Conservation (phyloP, 2,329 filamentous ascomycete genomes). For the Ilyonectria mors-panacis region DNA sequence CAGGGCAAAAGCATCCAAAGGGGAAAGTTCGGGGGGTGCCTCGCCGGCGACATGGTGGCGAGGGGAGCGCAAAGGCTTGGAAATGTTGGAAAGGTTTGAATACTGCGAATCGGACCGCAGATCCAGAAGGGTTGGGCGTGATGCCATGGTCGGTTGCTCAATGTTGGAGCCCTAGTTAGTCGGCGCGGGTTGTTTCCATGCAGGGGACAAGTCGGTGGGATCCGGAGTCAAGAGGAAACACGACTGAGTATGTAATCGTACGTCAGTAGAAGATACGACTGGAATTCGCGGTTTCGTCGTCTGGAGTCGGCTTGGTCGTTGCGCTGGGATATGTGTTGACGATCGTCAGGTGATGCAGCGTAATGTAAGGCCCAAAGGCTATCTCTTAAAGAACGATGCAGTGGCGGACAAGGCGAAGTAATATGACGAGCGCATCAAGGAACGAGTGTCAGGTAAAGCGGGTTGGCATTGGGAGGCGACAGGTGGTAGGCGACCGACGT, state of each 20-base stretch:
- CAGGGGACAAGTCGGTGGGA: slow-evolving; percentile 15
- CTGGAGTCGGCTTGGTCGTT: neutral
- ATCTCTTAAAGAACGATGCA: slow-evolving; percentile 3
- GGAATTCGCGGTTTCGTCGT: slow-evolving; percentile 10
- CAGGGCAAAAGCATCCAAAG: slow-evolving; percentile 93
- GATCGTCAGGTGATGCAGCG: neutral
- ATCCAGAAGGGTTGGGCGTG: slow-evolving; percentile 72
- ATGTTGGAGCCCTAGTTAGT: slow-evolving; percentile 28
- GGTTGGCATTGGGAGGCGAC: slow-evolving; percentile 7
- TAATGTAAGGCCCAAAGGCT: slow-evolving; percentile 3
- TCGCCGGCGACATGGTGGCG: slow-evolving; percentile 84
- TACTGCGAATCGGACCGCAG: slow-evolving; percentile 70
- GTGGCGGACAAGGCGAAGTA: slow-evolving; percentile 11
- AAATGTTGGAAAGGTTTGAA: slow-evolving; percentile 60
- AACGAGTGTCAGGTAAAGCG: slow-evolving; percentile 12
- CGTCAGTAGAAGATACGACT: slow-evolving; percentile 1
- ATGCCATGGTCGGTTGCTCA: slow-evolving; percentile 61
- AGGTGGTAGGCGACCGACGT: slow-evolving; percentile 14
- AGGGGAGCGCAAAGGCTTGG: slow-evolving; percentile 77
- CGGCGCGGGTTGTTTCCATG: slow-evolving; percentile 37
- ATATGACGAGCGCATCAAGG: slow-evolving; percentile 23
- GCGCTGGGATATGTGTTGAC: neutral
- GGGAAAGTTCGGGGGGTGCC: slow-evolving; percentile 90
- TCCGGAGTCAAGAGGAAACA: neutral
- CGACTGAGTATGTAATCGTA: neutral